Base-by-base conservation (phyloP, 1,284 basidiomycete species). In the Boletellus deceptivus region DNA sequence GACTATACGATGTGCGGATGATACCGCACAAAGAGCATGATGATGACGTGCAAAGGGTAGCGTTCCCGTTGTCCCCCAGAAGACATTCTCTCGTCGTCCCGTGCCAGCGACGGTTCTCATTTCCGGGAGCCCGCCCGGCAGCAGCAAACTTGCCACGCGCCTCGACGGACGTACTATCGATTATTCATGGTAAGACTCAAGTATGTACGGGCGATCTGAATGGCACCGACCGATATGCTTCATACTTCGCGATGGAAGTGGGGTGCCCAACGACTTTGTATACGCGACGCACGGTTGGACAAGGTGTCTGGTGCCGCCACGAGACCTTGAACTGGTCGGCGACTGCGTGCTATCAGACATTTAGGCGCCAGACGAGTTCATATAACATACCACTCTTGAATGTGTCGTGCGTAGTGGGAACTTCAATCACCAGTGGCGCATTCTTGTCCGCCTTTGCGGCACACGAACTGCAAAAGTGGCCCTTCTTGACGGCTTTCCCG, bases 301-400 rank as follows among this genome's bases (percentile, higher is more conserved):
- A 79, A 17, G 65, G 39, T 13, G 75, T 76, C 33, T 75, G 64
- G 59, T 86, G 84, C 55, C 81, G 75, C 83, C 83, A 86, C n/a
- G 83, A 82, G 42, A 75, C 54, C 57, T 78, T 81, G 70, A 86
- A 86, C 55, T 86, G 84, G 55, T 80, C 79, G 25, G 73, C 68
- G 29, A 84, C 84, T 85, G 52, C 4, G 36, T 5, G 8, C 35
- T 13, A 33, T 62, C 45, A 67, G 55, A 49, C 14, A 2, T 43
- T 31, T 31, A 14, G 2, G 18, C 16, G 34, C 25, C 18, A 7
- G 6, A 11, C 4, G 14, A 41, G 37, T 35, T 17, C 45, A 39
- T 6, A 43, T 33, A 25, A 64, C 77, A 34, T 59, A 84, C 83
- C 82, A 52, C 75, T 83, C 62, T 73, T 76, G 68, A 84, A 85